These are phyloP conservation scores for Phytophthora constricta DNA, from an alignment of 352 stramenopile genomes.

Conservation along the genomic window DNA sequence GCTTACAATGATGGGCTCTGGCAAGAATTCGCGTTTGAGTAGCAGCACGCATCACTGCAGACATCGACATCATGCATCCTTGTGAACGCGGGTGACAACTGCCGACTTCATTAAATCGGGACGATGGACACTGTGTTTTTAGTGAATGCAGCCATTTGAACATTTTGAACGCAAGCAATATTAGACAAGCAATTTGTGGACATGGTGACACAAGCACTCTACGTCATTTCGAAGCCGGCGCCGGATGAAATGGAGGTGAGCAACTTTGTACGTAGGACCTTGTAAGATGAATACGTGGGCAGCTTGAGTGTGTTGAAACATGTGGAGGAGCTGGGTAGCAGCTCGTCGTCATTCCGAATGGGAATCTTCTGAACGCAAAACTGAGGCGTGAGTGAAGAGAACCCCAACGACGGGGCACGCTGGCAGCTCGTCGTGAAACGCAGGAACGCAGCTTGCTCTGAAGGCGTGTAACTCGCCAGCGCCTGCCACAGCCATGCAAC, in stretches of 20 bases:
- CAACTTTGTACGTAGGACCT: constrained; percentile 94
- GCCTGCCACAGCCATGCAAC: constrained; percentile 78
- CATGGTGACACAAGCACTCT: too few relatives aligned
- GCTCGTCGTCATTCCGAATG: constrained; percentile 76
- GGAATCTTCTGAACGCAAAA: constrained; percentile 92
- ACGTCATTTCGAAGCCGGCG: constrained; percentile 97
- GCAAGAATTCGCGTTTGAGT: too few relatives aligned
- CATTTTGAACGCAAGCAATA: constrained; percentile 8
- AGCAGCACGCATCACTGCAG: too few relatives aligned
- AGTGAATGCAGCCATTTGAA: background rate
- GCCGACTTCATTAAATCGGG: too few relatives aligned
- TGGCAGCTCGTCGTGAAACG: constrained; percentile 96
- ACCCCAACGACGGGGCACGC: constrained; percentile 94
- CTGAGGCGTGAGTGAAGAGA: constrained; percentile 91
- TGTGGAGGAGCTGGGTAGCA: constrained; percentile 94
- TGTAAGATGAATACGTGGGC: constrained; percentile 95
- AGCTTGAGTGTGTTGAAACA: constrained; percentile 99
- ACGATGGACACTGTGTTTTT: too few relatives aligned
- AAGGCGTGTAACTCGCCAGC: constrained; percentile 74
- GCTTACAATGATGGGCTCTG: too few relatives aligned
- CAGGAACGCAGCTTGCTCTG: constrained; percentile 91
- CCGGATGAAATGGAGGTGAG: constrained; percentile 93
- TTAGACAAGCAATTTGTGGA: constrained; percentile 7
- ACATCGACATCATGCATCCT: too few relatives aligned
- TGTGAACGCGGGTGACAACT: too few relatives aligned